These are phyloP conservation scores for Dactylonectria macrodidyma DNA, from an alignment of 2,329 filamentous ascomycete species.

Conservation along the genomic window DNA sequence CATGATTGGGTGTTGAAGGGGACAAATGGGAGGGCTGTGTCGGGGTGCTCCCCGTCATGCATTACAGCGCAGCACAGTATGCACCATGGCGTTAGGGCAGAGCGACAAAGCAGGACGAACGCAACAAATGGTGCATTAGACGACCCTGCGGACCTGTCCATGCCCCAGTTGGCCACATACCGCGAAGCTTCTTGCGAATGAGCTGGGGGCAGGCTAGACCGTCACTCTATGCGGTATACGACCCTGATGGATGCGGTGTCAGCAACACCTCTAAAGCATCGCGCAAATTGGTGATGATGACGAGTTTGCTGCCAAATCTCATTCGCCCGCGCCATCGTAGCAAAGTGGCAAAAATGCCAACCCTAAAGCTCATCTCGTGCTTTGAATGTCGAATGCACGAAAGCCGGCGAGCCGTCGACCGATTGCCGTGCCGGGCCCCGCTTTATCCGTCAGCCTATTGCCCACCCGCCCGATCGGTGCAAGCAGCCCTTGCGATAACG, in stretches of 20 bases:
- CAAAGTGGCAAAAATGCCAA: conserved; percentile 14
- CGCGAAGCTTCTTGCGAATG: conserved; percentile 27
- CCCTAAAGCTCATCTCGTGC: conserved; percentile 12
- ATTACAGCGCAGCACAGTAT: background rate
- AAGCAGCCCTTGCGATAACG: conserved; percentile 46
- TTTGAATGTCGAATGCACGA: conserved; percentile 7
- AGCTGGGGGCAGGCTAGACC: conserved; percentile 18
- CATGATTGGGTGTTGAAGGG: conserved; percentile 36
- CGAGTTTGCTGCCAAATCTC: background rate
- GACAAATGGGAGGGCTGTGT: conserved; percentile 30
- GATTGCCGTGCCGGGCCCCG: conserved; percentile 43
- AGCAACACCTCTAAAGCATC: conserved; percentile 8
- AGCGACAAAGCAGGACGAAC: conserved; percentile 14
- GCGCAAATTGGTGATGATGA: conserved; percentile 3
- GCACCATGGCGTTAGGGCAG: background rate
- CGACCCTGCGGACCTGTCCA: conserved; percentile 32
- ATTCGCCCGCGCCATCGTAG: background rate
- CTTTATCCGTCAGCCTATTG: conserved; percentile 39
- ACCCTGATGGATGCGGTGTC: conserved; percentile 10
- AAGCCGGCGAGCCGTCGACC: conserved; percentile 36
- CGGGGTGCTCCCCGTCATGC: conserved; percentile 23
- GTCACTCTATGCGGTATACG: conserved; percentile 9
- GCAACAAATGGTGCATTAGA: conserved; percentile 25
- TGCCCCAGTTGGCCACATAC: conserved; percentile 40
- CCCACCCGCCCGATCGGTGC: conserved; percentile 43